Percentiles rank a stretch among this genome's conserved stretches.
Evolutionary conservation across 2,329 filamentous ascomycete genomes (phyloP).

Genomic region (Aspergillus amoenus): DNA sequence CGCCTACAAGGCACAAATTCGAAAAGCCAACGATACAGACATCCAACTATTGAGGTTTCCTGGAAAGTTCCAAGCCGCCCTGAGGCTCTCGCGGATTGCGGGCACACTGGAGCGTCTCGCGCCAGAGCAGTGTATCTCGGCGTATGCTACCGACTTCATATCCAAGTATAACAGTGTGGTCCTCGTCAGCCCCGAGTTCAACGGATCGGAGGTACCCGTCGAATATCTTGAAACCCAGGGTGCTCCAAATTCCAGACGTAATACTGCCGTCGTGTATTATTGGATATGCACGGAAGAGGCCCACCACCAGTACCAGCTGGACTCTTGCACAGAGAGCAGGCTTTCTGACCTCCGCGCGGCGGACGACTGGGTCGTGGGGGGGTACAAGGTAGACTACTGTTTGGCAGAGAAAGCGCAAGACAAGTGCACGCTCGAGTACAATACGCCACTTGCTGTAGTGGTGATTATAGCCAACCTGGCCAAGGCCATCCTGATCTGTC

Average conservation of each 20-base stretch:
- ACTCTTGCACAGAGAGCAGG: too few species aligned
- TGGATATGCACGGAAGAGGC: conserved; percentile 11
- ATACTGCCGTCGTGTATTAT: neutral
- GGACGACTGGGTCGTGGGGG: neutral
- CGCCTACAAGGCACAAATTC: too few species aligned
- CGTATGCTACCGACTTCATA: conserved; percentile 18
- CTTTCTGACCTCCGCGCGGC: neutral
- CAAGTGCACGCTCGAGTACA: conserved; percentile 20
- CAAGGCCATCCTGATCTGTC: neutral
- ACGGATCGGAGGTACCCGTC: neutral
- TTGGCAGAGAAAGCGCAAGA: conserved; percentile 18
- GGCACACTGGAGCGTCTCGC: neutral
- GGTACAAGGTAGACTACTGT: conserved; percentile 7
- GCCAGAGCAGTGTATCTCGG: conserved; percentile 12
- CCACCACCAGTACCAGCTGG: too few species aligned
- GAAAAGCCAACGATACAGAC: accelerated
- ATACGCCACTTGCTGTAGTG: conserved; percentile 14
- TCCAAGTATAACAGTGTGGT: conserved; percentile 15
- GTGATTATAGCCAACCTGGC: conserved; percentile 21
- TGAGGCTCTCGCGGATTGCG: neutral
- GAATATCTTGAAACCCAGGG: neutral
- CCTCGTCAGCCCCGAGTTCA: conserved; percentile 2
- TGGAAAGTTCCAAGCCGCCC: too few species aligned
- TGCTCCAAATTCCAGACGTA: accelerated
- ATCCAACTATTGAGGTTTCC: accelerated